phyloP scores from a whole-genome alignment of 805 yeast species.

The Yamadazyma nakazawae region DNA sequence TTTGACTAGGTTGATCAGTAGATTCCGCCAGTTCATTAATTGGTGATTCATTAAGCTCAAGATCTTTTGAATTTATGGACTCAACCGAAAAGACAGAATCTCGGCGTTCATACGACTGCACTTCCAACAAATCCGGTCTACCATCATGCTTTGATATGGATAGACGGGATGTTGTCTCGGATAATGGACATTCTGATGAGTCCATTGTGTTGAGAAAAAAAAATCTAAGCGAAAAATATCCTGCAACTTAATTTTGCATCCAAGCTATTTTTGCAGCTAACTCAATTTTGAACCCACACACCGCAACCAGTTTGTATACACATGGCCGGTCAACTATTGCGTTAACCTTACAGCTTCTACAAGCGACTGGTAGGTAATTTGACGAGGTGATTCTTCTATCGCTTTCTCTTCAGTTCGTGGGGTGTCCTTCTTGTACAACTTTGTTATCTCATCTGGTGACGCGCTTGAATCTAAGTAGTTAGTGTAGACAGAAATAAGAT shows the following conservation, averaged over 20 bases:
- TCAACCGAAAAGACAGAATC: conserved; percentile 7
- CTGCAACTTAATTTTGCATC: too few species aligned
- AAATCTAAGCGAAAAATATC: not conserved
- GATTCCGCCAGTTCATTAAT: not conserved
- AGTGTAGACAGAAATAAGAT: not conserved
- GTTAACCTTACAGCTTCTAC: not conserved
- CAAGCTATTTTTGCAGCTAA: too few species aligned
- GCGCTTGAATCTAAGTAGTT: not conserved
- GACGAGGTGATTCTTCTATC: not conserved
- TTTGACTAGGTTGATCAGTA: not conserved
- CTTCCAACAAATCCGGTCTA: not conserved
- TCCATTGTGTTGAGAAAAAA: not conserved
- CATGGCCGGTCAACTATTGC: too few species aligned
- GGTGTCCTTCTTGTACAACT: not conserved
- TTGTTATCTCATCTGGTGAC: not conserved
- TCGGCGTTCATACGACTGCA: not conserved
- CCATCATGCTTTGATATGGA: not conserved
- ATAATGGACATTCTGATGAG: not conserved
- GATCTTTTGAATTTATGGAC: not conserved
- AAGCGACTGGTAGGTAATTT: not conserved
- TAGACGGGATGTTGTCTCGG: not conserved
- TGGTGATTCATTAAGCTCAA: not conserved
- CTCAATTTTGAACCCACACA: too few species aligned
- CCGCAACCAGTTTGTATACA: too few species aligned
- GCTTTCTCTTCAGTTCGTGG: not conserved